These are phyloP conservation scores for Fusarium sp. DNA, from an alignment of 2,329 filamentous ascomycete genomes.

Conservation along the genomic window DNA sequence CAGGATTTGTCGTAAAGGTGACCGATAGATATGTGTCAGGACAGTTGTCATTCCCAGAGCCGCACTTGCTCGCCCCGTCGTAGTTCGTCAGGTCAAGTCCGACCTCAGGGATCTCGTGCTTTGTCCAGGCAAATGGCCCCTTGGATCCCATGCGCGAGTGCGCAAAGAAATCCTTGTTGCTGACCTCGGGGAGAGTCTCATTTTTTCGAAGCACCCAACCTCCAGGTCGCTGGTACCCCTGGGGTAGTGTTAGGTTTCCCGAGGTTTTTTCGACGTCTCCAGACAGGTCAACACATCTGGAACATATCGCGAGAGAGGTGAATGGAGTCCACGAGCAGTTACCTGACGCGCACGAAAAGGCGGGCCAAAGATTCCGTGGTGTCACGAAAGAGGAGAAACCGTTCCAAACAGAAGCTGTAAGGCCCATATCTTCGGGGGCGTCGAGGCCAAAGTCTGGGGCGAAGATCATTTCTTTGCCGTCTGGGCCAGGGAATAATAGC, in stretches of 20 bases:
- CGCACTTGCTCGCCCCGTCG: background rate
- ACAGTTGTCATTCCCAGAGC: background rate
- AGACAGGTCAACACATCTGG: background rate
- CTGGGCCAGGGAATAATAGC: background rate
- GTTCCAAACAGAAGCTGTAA: constrained; percentile 8
- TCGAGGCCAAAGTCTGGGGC: background rate
- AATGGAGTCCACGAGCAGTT: constrained; percentile 25
- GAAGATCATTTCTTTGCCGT: background rate
- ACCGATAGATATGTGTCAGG: constrained; percentile 13
- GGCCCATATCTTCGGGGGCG: background rate
- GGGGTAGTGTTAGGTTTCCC: background rate
- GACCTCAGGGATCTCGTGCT: background rate
- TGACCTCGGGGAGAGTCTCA: background rate
- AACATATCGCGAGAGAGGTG: constrained; percentile 5
- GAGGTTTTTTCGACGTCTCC: background rate
- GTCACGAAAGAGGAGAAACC: constrained; percentile 2
- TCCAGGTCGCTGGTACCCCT: background rate
- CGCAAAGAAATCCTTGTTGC: background rate
- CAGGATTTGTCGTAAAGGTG: constrained; percentile 12
- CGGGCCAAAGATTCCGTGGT: background rate
- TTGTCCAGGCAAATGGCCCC: background rate
- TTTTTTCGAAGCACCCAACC: fast-evolving
- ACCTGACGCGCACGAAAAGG: constrained; percentile 8
- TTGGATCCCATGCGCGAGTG: background rate
- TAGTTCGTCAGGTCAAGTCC: background rate